Evolutionary conservation across 2,329 filamentous ascomycete species (phyloP).

Genomic region (Camptophora hylomeconis): DNA sequence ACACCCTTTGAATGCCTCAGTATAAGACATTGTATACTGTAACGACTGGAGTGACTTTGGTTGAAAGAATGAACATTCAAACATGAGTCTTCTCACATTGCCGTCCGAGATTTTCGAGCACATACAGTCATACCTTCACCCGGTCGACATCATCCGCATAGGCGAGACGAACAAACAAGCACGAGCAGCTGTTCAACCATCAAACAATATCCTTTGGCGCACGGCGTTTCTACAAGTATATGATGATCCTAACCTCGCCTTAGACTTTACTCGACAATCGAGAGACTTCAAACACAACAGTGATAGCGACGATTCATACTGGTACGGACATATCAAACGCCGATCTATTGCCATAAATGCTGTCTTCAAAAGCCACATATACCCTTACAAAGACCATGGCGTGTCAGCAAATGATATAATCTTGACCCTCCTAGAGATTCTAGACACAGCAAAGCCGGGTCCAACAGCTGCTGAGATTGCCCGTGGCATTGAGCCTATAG

Average conservation of each 20-base stretch:
- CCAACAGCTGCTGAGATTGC: constrained; percentile 9
- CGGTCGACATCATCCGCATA: constrained; percentile 8
- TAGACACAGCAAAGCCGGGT: constrained; percentile 15
- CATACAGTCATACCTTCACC: constrained; percentile 10
- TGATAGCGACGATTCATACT: constrained; percentile 9
- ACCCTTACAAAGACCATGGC: background rate
- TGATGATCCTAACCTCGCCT: constrained; percentile 15
- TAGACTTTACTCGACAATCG: constrained; percentile 7
- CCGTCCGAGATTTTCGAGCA: constrained; percentile 14
- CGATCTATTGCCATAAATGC: constrained; percentile 8
- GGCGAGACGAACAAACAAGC: constrained; percentile 11
- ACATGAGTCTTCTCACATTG: constrained; percentile 9
- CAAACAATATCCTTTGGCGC: constrained; percentile 14
- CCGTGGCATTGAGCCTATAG: constrained; percentile 7
- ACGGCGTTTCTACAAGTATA: constrained; percentile 14
- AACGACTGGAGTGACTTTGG: no score
- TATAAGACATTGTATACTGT: no score
- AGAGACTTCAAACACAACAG: background rate
- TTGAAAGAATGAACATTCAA: no score
- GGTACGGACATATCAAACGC: constrained; percentile 11
- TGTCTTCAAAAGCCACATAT: background rate
- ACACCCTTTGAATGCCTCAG: no score
- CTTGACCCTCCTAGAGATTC: constrained; percentile 12
- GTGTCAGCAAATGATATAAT: constrained; percentile 3
- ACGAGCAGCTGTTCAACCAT: constrained; percentile 6